Base-by-base conservation (phyloP, 75 land plant genomes). In the Sequoiadendron giganteum region DNA sequence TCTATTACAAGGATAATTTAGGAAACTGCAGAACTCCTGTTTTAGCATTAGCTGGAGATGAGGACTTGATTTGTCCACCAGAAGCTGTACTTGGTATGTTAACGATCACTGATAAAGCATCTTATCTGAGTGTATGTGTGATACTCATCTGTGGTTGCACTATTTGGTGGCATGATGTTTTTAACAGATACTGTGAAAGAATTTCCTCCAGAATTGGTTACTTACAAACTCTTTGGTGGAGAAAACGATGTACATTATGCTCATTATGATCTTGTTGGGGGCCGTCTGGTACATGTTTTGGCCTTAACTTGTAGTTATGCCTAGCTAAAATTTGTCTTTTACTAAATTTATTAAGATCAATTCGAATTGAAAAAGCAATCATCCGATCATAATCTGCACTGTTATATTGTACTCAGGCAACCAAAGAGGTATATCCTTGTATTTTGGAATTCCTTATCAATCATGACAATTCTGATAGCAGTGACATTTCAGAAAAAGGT, bases 211-310 rank as follows among this genome's bases (percentile, higher is more conserved):
- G 79, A 92, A 38, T 83, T 92, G 90, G 94, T 95, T 79, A 93
- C 93, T 16, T 98, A 97, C 87, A 95, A 96, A 90, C 82, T 95
- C 15, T 94, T 96, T 90, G 99, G 99, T 82, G 93, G 95, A 82
- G 85, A 93, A 47, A 89, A 88, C 72, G 95, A 96, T 73, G 89
- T 91, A 61, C 99, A 98, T 89, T 98, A 96, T 93, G 99, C 95
- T 49, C 99, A 97, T 80, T 98, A 97, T 92, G 99, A 98, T 88
- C 90, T 98, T 84, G 96, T 98, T 48, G 95, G 99, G 87, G 97
- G 95, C 39, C 91, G 94, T 43, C 47, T 93, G 95, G 99, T 98
- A 97, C 15, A 90, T 77, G 47, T 2, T 25, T 65, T 47, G 36
- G 10, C 65, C 52, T 32, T 79, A 47, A 55, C 49, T 58, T 82